phyloP scores from a whole-genome alignment of 2,329 filamentous ascomycete species.

The Arthrobotrys megalospora region DNA sequence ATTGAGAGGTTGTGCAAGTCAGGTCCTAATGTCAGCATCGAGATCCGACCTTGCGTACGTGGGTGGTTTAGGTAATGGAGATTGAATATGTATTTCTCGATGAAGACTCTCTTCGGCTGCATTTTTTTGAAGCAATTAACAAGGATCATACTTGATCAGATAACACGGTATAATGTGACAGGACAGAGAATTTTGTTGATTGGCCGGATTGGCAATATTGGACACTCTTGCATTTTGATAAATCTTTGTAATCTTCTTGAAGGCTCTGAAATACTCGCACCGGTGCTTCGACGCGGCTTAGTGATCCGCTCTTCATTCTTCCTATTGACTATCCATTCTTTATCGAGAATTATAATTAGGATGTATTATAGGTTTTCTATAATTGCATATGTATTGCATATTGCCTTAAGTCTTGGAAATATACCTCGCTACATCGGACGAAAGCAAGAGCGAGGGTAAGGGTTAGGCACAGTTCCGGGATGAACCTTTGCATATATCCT shows the following conservation, averaged over 20 bases:
- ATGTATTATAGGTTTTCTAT: constrained; percentile 14
- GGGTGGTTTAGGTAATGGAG: neutral
- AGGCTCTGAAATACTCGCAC: no score
- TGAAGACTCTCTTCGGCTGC: no score
- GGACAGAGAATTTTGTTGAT: neutral
- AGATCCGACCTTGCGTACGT: neutral
- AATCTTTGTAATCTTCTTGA: no score
- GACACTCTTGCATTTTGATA: no score
- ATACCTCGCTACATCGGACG: neutral
- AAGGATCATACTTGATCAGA: constrained; percentile 8
- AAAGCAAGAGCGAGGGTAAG: neutral
- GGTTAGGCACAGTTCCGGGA: neutral
- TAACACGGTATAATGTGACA: neutral
- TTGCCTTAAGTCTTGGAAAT: neutral
- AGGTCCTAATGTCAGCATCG: neutral
- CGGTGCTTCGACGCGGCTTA: neutral
- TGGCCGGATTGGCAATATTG: no score
- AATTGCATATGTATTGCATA: neutral
- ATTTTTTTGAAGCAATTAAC: neutral
- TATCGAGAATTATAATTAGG: neutral
- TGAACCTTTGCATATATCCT: neutral
- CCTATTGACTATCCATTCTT: neutral
- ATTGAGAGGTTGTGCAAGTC: neutral
- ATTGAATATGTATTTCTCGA: neutral
- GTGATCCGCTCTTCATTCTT: neutral